Evolutionary conservation across 1,139 yeast genomes (phyloP), one percentile per base, ranked within the genome.

Genomic region (Nakaseomyces kungkrabaensis): DNA sequence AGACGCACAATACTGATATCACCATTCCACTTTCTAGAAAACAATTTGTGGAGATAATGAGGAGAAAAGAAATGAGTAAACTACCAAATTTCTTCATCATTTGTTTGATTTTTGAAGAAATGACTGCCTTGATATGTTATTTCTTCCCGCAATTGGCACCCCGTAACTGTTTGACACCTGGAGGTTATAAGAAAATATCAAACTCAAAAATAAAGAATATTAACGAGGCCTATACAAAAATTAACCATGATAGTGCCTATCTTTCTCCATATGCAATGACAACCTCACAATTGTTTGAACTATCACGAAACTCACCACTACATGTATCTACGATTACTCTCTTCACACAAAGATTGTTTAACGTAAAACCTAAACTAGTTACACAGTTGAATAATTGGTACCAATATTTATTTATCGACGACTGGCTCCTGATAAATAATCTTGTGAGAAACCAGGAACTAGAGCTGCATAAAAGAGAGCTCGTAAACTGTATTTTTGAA

Each of bases 381-480:
- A 56, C 61, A 40, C 37, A 52, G 2, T 42, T 63, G 26, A 50
- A 50, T 27, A 48, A 47, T 7, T 47, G 56, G 24, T 55, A 60
- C 43, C 66, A 64, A 47, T 61, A 60, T 43, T 37, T 59, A 17
- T 52, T 58, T 27, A 53, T 64, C 29, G 68, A 65, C 48, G 68
- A 65, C 50, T 61, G 67, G 62, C 33, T 61, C 4, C 49, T 62
- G 22, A 36, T 64, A 24, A 54, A 52, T 37, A 41, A 50, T 13
- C 50, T 63, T 4, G 43, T 58, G 10, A 45, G 46, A 27, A 45
- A 41, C 5, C 44, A 49, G 1, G 42, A 43, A 25, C 43, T 47
- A 5, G 43, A 26, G 1, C 37, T 62, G 9, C 54, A 58, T 44
- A 55, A 57, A 33, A 53, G 52, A 40, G 68, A 65, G 49, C 51